Conservation (phyloP, 495 filamentous ascomycete species). For the Lasiosphaeria miniovina region DNA sequence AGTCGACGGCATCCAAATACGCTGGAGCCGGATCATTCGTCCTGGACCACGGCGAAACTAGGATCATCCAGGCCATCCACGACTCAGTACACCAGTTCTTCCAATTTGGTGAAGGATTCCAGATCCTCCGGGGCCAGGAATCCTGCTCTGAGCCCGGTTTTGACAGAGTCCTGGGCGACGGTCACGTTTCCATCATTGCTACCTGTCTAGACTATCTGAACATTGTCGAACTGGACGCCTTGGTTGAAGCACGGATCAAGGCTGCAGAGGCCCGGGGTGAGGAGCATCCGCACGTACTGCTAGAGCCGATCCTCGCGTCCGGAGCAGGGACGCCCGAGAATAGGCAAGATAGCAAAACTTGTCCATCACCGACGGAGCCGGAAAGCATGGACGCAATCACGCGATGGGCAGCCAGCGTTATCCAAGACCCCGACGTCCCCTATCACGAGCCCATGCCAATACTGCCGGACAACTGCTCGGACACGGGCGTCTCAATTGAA, state of each 20-base stretch:
- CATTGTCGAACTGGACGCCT: constrained; percentile 13
- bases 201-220: constrained; percentile 17
- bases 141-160: too few relatives aligned
- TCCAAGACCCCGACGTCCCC: neutral
- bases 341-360: too few relatives aligned
- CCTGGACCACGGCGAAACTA: constrained; percentile 4
- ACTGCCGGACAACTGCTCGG: neutral
- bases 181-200: constrained; percentile 14
- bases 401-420: too few relatives aligned
- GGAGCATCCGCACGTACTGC: neutral
- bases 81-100: constrained; percentile 18
- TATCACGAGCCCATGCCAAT: neutral
- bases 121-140: too few relatives aligned
- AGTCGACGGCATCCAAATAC: neutral
- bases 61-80: constrained; percentile 16
- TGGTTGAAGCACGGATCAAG: too few relatives aligned
- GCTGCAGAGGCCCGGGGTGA: constrained; percentile 4
- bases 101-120: constrained; percentile 1
- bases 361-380: too few relatives aligned
- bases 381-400: too few relatives aligned
- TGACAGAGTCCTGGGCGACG: neutral
- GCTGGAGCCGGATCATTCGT: constrained; percentile 12
- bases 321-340: too few relatives aligned
- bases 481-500: neutral
- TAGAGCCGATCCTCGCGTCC: too few relatives aligned